Conservation (phyloP, 1,284 basidiomycete species). For the Cystobasidium pallidum region DNA sequence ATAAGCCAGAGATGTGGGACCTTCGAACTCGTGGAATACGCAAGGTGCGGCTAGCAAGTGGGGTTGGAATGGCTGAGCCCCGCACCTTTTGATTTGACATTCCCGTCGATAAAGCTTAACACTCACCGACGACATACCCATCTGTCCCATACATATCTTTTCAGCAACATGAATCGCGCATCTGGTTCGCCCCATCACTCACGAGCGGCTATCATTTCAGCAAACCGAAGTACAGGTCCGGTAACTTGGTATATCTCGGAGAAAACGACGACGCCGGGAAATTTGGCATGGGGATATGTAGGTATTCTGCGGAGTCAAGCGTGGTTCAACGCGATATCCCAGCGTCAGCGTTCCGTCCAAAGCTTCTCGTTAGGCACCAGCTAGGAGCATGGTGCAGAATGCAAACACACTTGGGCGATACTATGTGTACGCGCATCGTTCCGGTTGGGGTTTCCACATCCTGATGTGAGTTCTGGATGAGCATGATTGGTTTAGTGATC, state of each 20-base stretch:
- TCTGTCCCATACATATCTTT: background rate
- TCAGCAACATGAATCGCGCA: background rate
- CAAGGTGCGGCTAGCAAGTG: constrained; percentile 64
- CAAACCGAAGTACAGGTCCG: constrained; percentile 83
- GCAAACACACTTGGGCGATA: constrained; percentile 62
- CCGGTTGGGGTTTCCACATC: constrained; percentile 68
- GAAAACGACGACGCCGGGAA: constrained; percentile 61
- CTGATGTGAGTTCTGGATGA: constrained; percentile 75
- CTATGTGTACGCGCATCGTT: constrained; percentile 75
- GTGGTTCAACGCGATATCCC: too few relatives aligned
- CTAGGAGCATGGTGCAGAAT: too few relatives aligned
- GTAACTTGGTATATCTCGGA: constrained; percentile 61
- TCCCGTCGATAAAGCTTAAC: constrained; percentile 42
- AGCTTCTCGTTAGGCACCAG: too few relatives aligned
- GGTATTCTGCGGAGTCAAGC: constrained; percentile 58
- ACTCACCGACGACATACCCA: constrained; percentile 38
- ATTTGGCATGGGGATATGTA: constrained; percentile 76
- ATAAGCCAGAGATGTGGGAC: constrained; percentile 81
- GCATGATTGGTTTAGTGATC: constrained; percentile 61
- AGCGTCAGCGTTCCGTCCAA: too few relatives aligned
- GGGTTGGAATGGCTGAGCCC: constrained; percentile 53
- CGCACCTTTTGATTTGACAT: too few relatives aligned
- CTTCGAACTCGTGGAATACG: constrained; percentile 85
- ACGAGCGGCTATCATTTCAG: constrained; percentile 86
- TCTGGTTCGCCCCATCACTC: constrained; percentile 62